Conservation (phyloP, 331 rosid genomes). For the Dryas integrifolia region DNA sequence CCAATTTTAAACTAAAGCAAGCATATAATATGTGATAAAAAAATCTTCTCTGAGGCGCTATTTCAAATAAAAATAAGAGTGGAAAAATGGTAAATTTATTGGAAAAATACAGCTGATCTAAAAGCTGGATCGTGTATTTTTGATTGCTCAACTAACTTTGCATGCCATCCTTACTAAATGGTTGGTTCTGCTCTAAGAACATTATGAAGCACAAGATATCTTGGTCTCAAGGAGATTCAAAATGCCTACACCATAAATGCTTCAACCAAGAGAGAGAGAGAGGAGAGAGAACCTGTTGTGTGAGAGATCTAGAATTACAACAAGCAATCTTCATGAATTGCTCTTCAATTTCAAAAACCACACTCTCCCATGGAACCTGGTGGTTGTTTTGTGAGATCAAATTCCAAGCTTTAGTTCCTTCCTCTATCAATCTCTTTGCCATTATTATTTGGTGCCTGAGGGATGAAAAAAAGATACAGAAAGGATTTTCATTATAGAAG, state of each 20-base stretch:
- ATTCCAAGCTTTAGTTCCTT: slow-evolving; percentile 82
- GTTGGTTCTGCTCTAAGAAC: not conserved
- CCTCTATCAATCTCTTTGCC: slow-evolving; percentile 66
- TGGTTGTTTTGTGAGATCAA: slow-evolving; percentile 60
- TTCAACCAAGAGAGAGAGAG: not conserved
- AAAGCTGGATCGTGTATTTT: not conserved
- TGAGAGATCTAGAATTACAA: slow-evolving; percentile 73
- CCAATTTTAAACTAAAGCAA: not conserved
- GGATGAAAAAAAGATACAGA: slow-evolving; percentile 18
- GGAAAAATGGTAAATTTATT: slow-evolving; percentile 1
- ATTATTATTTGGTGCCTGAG: slow-evolving; percentile 75
- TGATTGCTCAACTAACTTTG: not conserved
- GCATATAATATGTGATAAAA: not conserved
- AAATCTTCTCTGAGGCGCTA: not conserved
- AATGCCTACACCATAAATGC: not conserved
- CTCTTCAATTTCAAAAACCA: slow-evolving; percentile 66
- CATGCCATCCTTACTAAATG: not conserved
- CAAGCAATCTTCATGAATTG: slow-evolving; percentile 70
- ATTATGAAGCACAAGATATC: not conserved
- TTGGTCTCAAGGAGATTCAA: not conserved
- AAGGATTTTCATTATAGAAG: not conserved
- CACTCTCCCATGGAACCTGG: slow-evolving; percentile 68
- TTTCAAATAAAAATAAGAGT: not conserved
- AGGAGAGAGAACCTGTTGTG: slow-evolving; percentile 56
- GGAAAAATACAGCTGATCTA: not conserved